These are phyloP conservation scores for Volvariella volvacea DNA, from an alignment of 1,284 basidiomycete genomes.

Conservation along the genomic window DNA sequence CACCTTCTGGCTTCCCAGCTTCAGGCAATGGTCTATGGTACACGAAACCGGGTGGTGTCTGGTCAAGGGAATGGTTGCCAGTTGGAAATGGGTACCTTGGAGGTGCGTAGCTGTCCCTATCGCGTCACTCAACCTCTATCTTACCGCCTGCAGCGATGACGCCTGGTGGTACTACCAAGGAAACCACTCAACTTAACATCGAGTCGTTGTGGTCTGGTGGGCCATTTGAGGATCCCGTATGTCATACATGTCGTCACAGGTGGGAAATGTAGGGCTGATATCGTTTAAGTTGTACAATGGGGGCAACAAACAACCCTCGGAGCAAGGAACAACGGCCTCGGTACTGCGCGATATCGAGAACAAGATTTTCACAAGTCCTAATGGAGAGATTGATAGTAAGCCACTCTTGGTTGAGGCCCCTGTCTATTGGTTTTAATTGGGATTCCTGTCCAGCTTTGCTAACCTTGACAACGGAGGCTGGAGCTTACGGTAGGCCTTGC, in stretches of 20 bases:
- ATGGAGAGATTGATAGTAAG: slow-evolving; percentile 54
- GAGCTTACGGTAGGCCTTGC: slow-evolving; percentile 49
- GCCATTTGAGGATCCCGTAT: slow-evolving; percentile 54
- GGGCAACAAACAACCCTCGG: slow-evolving; percentile 50
- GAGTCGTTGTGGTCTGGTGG: slow-evolving; percentile 75
- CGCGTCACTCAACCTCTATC: not conserved
- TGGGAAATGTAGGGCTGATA: too few species aligned
- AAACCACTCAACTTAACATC: slow-evolving; percentile 63
- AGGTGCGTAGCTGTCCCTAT: slow-evolving; percentile 32
- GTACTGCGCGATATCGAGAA: slow-evolving; percentile 49
- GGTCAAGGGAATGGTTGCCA: slow-evolving; percentile 57
- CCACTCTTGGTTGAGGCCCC: slow-evolving; percentile 6
- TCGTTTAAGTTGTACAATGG: slow-evolving; percentile 62
- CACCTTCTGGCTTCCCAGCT: slow-evolving; percentile 51
- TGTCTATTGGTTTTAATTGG: slow-evolving; percentile 1
- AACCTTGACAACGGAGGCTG: slow-evolving; percentile 45
- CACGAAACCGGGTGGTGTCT: slow-evolving; percentile 40
- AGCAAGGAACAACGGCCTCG: slow-evolving; percentile 36
- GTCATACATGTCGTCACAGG: slow-evolving; percentile 7
- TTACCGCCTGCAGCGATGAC: slow-evolving; percentile 44
- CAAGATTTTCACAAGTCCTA: slow-evolving; percentile 49
- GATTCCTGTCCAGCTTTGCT: slow-evolving; percentile 43
- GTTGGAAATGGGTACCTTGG: slow-evolving; percentile 71
- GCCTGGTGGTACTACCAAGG: slow-evolving; percentile 52
- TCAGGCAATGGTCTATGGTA: slow-evolving; percentile 76